A percentile compares a stretch with the other conserved stretches of the same genome.
These are phyloP conservation scores for Rutstroemia sydowiana DNA, from an alignment of 2,329 filamentous ascomycete genomes.

Conservation along the genomic window DNA sequence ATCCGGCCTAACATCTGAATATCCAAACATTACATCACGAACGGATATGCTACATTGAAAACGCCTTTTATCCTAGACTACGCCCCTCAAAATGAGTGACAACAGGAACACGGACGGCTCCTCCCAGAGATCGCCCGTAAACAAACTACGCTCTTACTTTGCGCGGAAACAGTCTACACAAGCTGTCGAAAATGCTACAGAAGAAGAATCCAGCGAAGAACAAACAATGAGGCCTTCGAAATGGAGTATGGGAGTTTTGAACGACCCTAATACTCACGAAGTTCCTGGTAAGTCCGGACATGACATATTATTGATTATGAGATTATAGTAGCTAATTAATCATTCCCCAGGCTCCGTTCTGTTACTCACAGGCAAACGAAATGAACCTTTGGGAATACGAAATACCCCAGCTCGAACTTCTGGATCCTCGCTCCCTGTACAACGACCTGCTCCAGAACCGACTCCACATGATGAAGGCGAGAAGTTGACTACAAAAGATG, in stretches of 20 bases:
- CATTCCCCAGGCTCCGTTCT: slow-evolving; percentile 47
- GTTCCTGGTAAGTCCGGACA: slow-evolving; percentile 60
- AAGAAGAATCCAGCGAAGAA: slow-evolving; percentile 8
- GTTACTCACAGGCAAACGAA: slow-evolving; percentile 46
- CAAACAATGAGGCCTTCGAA: slow-evolving; percentile 28
- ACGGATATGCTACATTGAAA: slow-evolving; percentile 1
- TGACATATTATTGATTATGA: background rate
- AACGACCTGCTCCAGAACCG: slow-evolving; percentile 5
- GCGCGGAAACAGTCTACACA: slow-evolving; percentile 16
- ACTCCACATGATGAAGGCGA: slow-evolving; percentile 34
- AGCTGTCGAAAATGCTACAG: background rate
- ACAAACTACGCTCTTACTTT: slow-evolving; percentile 19
- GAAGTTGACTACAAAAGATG: slow-evolving; percentile 77
- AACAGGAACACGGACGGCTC: background rate
- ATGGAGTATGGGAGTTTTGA: slow-evolving; percentile 73
- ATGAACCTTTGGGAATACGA: slow-evolving; percentile 52
- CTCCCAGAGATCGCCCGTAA: background rate
- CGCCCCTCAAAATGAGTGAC: background rate
- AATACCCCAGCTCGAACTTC: slow-evolving; percentile 49
- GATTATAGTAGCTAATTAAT: background rate
- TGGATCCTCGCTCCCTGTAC: slow-evolving; percentile 40
- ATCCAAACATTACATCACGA: background rate
- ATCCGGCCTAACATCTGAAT: background rate
- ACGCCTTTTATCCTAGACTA: background rate
- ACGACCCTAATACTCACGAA: slow-evolving; percentile 73